These are phyloP conservation scores for Gryganskiella cystojenkinii DNA, from an alignment of 192 early-diverging fungal species.

Conservation along the genomic window DNA sequence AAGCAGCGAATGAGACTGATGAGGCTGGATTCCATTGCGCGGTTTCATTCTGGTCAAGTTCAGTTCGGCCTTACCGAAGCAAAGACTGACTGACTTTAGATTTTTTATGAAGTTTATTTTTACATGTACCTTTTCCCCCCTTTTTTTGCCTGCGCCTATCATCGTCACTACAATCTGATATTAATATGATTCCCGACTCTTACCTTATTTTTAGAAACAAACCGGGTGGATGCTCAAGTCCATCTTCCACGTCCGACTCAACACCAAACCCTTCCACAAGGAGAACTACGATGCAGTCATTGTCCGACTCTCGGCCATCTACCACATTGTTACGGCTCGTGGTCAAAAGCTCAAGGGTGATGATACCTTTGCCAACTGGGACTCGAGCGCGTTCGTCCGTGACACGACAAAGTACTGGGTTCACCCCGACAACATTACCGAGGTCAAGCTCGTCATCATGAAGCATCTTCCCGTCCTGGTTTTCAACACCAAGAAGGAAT, in stretches of 20 bases:
- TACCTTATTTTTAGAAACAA: conserved; percentile 38
- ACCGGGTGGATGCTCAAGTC: conserved; percentile 77
- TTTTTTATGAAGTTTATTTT: neutral
- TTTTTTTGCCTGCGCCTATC: neutral
- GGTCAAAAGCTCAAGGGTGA: conserved; percentile 44
- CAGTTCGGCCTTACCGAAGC: neutral
- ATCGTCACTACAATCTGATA: no score
- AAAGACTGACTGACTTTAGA: no score
- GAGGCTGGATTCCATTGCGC: no score
- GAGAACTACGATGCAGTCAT: conserved; percentile 88
- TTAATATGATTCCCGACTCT: no score
- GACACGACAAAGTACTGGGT: conserved; percentile 97
- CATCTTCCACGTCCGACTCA: conserved; percentile 83
- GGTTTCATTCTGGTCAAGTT: no score
- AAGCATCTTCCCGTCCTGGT: conserved; percentile 92
- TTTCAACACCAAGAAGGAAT: conserved; percentile 72
- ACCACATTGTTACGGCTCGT: conserved; percentile 62
- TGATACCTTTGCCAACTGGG: conserved; percentile 36
- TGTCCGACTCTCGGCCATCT: conserved; percentile 83
- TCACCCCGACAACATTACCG: conserved; percentile 93
- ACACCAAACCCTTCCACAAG: conserved; percentile 84
- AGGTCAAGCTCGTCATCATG: conserved; percentile 91
- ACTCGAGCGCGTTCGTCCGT: conserved; percentile 57
- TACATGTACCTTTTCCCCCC: neutral
- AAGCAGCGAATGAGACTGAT: no score